Percentiles rank a stretch among this genome's conserved stretches.
Conservation (phyloP, 1,284 basidiomycete species). For the Ceratobasidium sp. region DNA sequence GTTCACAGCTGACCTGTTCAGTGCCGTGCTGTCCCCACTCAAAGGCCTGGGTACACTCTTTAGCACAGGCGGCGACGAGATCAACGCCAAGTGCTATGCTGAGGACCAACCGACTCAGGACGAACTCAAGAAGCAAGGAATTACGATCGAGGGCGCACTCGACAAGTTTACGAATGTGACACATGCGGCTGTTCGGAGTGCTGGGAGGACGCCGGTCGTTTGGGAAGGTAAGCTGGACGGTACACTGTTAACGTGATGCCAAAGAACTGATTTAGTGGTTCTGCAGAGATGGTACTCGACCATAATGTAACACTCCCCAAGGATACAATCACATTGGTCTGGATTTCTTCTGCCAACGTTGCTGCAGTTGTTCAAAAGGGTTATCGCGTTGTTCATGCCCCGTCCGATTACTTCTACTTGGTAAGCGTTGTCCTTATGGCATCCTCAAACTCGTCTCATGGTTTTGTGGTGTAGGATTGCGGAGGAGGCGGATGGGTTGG, state of each 20-base stretch:
- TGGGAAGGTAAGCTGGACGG: constrained; percentile 64
- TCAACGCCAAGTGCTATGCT: constrained; percentile 73
- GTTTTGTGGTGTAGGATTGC: constrained; percentile 63
- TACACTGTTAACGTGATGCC: constrained; percentile 50
- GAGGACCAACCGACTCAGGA: constrained; percentile 65
- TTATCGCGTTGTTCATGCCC: constrained; percentile 68
- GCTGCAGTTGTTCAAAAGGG: constrained; percentile 64
- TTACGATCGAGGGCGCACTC: constrained; percentile 69
- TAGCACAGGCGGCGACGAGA: constrained; percentile 83
- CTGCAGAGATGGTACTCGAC: constrained; percentile 69
- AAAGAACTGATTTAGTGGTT: constrained; percentile 3
- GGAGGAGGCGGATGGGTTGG: constrained; percentile 82
- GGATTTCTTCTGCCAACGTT: constrained; percentile 71
- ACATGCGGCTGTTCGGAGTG: constrained; percentile 57
- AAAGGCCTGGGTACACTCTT: constrained; percentile 68
- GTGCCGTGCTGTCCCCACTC: constrained; percentile 51
- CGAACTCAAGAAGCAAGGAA: constrained; percentile 58
- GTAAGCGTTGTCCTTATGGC: constrained; percentile 51
- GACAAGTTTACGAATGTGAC: constrained; percentile 64
- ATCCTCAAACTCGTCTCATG: constrained; percentile 6
- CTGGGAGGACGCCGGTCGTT: constrained; percentile 67
- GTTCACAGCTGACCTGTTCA: constrained; percentile 60
- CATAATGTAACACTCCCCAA: constrained; percentile 67
- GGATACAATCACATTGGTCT: constrained; percentile 76
- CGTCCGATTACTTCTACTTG: constrained; percentile 79